phyloP scores from a whole-genome alignment of 73 alveolate species.

The Halteria grandinella region DNA sequence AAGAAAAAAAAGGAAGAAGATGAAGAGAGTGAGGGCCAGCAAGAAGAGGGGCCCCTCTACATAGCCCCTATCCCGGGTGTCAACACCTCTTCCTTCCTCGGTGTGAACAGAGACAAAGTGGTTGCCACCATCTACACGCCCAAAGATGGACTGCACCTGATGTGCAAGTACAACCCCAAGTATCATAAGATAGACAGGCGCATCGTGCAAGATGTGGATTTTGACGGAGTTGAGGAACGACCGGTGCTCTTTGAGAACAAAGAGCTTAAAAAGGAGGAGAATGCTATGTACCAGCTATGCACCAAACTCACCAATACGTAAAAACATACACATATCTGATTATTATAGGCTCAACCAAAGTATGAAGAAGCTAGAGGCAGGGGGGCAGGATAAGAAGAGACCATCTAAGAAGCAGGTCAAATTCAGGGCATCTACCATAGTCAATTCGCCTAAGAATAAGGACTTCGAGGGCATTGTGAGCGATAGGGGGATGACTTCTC shows the following conservation, averaged over 20 bases:
- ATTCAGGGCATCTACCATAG: no score
- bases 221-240: constrained; percentile 2
- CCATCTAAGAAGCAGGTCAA: no score
- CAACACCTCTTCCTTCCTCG: constrained; percentile 29
- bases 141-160: background rate
- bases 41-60: no score
- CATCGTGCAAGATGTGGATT: background rate
- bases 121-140: constrained; percentile 5
- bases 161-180: constrained; percentile 45
- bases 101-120: constrained; percentile 32
- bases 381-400: background rate
- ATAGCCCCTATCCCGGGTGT: no score
- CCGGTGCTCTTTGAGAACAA: background rate
- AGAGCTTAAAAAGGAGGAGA: background rate
- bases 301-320: background rate
- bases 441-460: no score
- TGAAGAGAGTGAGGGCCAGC: no score
- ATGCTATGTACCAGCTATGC: background rate
- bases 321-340: background rate
- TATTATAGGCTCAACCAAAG: background rate
- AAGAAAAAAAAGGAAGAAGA: no score
- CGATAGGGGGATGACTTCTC: background rate
- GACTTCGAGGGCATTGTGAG: no score
- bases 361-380: background rate
- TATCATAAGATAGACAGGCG: constrained; percentile 17